Evolutionary conservation across 768 basidiomycete species (phyloP), one percentile per base, ranked within the genome.

Genomic region (Macrocybe gigantea): DNA sequence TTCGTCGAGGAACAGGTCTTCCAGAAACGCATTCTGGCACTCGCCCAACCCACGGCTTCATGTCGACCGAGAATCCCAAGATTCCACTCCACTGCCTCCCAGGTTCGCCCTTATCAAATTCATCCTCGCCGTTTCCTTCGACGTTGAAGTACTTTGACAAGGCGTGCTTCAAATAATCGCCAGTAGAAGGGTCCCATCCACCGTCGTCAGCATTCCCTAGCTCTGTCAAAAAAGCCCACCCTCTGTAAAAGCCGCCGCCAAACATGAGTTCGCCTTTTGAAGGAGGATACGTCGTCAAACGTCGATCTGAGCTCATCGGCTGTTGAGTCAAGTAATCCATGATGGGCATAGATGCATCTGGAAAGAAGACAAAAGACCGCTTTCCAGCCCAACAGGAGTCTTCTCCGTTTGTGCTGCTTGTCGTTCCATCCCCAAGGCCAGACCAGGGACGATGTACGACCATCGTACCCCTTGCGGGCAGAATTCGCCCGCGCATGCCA

Each of bases 271-370:
- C 80, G 1, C 68, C 73, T 13, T 60, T 49, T 1, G 68, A 62
- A 1, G 57, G 43, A 1, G 66, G 60, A 38, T 56, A 58, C 13
- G n/a, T 35, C 12, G 52, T 29, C 15, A 41, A 12, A 9, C 35
- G 11, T 38, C 7, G 31, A 34, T 31, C 37, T 7, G 41, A 12
- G 29, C 31, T 41, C 30, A 7, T 14, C 3, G 71, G 67, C 40
- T 80, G 74, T 60, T 87, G 85, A 5, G 84, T 83, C 49, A 88
- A 75, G 59, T 87, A 88, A 57, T 86, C 83, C 59, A 72, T 85
- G 6, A 66, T 71, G n/a, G 48, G 32, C n/a, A 60, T 54, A 7
- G 62, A 54, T 3, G 61, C 57, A 6, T 63, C 65, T 4, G 77
- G 70, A 59, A 74, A 80, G 59, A 87, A 80, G 33, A 84, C 65